Base-by-base conservation (phyloP, 2,329 filamentous ascomycete genomes). In the Fusarium dimerum region DNA sequence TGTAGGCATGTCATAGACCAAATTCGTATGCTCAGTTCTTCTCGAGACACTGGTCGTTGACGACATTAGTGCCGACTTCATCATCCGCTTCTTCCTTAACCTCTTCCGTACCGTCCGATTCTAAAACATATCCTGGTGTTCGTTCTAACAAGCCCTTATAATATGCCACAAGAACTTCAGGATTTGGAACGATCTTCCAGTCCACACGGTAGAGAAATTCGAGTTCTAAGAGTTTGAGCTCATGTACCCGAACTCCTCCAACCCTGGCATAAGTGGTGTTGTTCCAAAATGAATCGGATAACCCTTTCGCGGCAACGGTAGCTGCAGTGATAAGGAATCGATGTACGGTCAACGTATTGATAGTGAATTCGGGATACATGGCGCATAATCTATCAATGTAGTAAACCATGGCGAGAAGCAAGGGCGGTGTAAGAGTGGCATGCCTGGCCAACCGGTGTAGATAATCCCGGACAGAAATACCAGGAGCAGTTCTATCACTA, bases 361-460 rank as follows among this genome's bases (percentile, higher is more conserved):
- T 95, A 29, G 92, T 97, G 71, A 99, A 99, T 43, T 93, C 89
- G 3, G 90, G 89, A 69, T 97, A 99, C 53, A 96, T 79, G 11
- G 90, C 87, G 72, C 93, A 99, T 18, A 99, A 81, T 32, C 92
- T 87, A 74, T 99, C 94, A 66, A 99, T 97, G 67, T 97, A 99
- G 69, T 95, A 99, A 51, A 99, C 94, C 91, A 99, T 97, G 63
- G 92, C 94, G 36, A 99, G 83, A n/a, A 99, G 80, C 46, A 99
- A 88, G 1, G 94, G 93, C 12, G 94, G 92, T 7, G 91, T 92
- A 3, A 99, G 80, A 0, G 93, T 97, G 26, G 94, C 94, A 70
- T 99, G 94, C 53, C 92, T 91, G 20, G 95, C 94, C 52, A 99
- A 80, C 57, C 94, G 87, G 66, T 94, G 89, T 36, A 99, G 82